Evolutionary conservation across 805 yeast species (phyloP).

Genomic region (Candida fluviatilis): DNA sequence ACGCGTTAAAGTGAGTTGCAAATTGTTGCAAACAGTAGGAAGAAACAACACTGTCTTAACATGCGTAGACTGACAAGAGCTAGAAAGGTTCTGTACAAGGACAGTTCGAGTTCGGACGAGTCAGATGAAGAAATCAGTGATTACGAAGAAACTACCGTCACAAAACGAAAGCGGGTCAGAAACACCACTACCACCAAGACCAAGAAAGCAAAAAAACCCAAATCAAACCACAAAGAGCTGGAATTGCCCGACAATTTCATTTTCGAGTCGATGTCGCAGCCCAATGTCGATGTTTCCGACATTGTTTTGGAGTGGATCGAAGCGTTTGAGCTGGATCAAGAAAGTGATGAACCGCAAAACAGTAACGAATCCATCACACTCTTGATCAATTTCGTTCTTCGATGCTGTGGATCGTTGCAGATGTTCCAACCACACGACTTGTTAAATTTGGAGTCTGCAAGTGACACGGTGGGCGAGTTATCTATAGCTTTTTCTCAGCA

Average conservation of each 20-base stretch:
- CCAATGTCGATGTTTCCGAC: constrained; percentile 27
- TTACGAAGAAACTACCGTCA: constrained; percentile 8
- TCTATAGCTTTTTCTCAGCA: constrained; percentile 60
- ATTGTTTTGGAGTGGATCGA: constrained; percentile 40
- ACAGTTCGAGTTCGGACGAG: constrained; percentile 9
- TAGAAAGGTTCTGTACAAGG: constrained; percentile 8
- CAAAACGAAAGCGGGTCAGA: constrained; percentile 6
- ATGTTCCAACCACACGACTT: constrained; percentile 75
- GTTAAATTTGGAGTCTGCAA: constrained; percentile 61
- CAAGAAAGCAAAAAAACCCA: constrained; percentile 5
- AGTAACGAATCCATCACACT: constrained; percentile 51
- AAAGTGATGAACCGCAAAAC: constrained; percentile 13
- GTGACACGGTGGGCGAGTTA: constrained; percentile 69
- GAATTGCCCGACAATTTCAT: constrained; percentile 28
- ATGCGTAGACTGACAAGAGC: neutral
- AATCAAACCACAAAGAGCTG: constrained; percentile 9
- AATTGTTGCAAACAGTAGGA: too few relatives aligned
- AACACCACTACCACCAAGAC: constrained; percentile 3
- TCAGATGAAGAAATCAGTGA: constrained; percentile 11
- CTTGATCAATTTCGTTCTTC: constrained; percentile 62
- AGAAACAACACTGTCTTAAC: too few relatives aligned
- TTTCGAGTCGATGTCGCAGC: constrained; percentile 26
- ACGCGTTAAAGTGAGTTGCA: neutral
- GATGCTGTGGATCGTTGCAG: constrained; percentile 68
- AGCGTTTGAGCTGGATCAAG: constrained; percentile 19